Evolutionary conservation across 805 yeast species (phyloP).

Genomic region (Wickerhamiella lipophila): DNA sequence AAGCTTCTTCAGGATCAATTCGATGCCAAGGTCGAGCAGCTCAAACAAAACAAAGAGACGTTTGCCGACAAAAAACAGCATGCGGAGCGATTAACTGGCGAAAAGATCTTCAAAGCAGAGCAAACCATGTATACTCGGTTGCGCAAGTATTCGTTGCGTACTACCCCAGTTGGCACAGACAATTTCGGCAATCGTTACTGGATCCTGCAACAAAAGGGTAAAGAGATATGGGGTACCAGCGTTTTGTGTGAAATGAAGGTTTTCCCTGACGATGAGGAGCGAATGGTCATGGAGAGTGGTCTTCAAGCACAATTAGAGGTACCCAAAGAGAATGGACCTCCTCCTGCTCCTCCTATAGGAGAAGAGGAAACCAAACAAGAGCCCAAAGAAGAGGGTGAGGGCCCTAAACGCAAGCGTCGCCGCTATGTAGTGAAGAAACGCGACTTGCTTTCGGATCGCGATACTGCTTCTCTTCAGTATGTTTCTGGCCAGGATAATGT

Average conservation of each 20-base stretch:
- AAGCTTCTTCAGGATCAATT: conserved; percentile 20
- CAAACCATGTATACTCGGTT: conserved; percentile 22
- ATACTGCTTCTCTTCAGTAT: conserved; percentile 15
- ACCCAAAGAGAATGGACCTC: neutral
- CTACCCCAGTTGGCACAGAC: conserved; percentile 27
- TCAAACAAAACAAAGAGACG: conserved; percentile 10
- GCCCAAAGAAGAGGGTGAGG: neutral
- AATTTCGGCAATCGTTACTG: conserved; percentile 28
- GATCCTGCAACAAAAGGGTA: conserved; percentile 28
- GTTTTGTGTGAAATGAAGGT: conserved; percentile 23
- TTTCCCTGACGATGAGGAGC: conserved; percentile 13
- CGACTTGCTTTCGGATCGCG: conserved; percentile 12
- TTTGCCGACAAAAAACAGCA: conserved; percentile 18
- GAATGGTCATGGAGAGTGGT: conserved; percentile 12
- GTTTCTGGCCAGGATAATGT: conserved; percentile 23
- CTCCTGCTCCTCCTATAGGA: too few species aligned
- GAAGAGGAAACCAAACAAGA: neutral
- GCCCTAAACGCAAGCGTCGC: neutral
- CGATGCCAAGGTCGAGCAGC: conserved; percentile 19
- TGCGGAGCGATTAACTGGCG: conserved; percentile 21
- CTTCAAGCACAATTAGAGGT: neutral
- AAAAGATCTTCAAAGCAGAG: conserved; percentile 23
- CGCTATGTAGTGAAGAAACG: neutral
- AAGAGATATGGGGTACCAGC: conserved; percentile 29
- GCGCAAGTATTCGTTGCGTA: conserved; percentile 26